Evolutionary conservation across 495 filamentous ascomycete species (phyloP), one percentile per base, ranked within the genome.

Genomic region (Neurospora pannonica): DNA sequence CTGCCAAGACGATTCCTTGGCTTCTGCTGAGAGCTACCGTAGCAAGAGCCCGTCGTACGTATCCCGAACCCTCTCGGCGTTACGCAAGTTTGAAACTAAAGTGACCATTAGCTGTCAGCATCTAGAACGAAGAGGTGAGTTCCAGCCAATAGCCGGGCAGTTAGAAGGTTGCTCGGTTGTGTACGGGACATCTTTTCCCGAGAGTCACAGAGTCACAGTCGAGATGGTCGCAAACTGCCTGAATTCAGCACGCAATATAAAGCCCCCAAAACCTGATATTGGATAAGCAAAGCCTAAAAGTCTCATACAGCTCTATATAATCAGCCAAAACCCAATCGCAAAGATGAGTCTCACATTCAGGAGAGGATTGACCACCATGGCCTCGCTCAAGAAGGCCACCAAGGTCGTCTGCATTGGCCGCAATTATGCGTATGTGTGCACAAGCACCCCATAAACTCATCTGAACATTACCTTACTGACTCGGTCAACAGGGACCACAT

Each of bases 321-420:
- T 7, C 54, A 36, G 54, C 24, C 54, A 17, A 62, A 31, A 62
- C 9, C 54, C 28, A 17, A 28, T 34, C 54, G 54, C 28, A 67
- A 67, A 28, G 15, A 67, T 78, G 34, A 40, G 28, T 17, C 40
- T 73, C 60, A 70, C 83, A 69, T 78, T 86, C 72, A 81, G 82
- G 72, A 81, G 85, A 78, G 79, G 83, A 24, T 76, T 88, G 78
- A 82, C 85, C 71, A 86, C 86, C 71, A 88, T 89, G 86, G 84
- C 89, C 71, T 87, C 89, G 13, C 80, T 92, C 67, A 88, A 88
- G 81, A 91, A 92, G 75, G 91, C 91, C 77, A 88, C 91, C 78
- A 97, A 98, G 86, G 90, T 98, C 74, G 92, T 97, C 81, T 98
- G 96, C 86, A 97, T 99, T 82, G 96, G 97, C 78, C 89, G 96